Percentiles rank a stretch among this genome's conserved stretches.
These are phyloP conservation scores for Oryza brachyantha DNA, from an alignment of 176 grass and related monocot species.

Conservation along the genomic window DNA sequence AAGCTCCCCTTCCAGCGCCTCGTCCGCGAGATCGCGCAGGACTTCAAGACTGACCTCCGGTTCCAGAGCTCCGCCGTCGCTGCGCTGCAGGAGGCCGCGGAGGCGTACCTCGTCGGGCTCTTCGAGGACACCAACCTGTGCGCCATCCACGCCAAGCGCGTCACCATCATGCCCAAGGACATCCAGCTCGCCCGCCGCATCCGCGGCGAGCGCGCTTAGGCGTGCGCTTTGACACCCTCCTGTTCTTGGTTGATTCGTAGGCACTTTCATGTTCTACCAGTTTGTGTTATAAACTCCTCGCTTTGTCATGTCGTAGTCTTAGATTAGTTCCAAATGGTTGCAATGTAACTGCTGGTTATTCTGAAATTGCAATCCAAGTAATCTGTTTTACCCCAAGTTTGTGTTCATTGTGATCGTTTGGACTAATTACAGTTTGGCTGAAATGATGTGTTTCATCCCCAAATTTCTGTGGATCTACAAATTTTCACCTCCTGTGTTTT, in stretches of 20 bases:
- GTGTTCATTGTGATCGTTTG: not conserved
- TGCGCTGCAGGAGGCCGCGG: conserved; percentile 66
- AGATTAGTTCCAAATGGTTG: not conserved
- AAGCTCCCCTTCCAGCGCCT: conserved; percentile 81
- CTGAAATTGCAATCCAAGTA: not conserved
- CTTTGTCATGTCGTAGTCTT: not conserved
- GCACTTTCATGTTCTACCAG: not conserved
- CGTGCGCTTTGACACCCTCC: not conserved
- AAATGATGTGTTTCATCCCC: no score
- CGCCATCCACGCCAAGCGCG: conserved; percentile 85
- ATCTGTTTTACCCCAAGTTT: not conserved
- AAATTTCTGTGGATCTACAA: no score
- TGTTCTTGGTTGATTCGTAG: not conserved
- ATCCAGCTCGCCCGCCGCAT: conserved; percentile 85
- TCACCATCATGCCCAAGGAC: conserved; percentile 94
- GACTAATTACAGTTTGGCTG: no score
- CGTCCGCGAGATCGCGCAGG: conserved; percentile 79
- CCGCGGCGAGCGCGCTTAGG: conserved; percentile 32
- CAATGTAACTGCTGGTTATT: no score
- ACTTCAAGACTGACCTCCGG: conserved; percentile 82
- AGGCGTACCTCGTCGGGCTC: conserved; percentile 73
- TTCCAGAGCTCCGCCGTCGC: conserved; percentile 51
- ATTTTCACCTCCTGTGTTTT: no score
- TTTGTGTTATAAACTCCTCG: not conserved
- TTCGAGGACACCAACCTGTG: conserved; percentile 97